phyloP scores from a whole-genome alignment of 305 asterid genomes.

The Ilex paraguariensis region DNA sequence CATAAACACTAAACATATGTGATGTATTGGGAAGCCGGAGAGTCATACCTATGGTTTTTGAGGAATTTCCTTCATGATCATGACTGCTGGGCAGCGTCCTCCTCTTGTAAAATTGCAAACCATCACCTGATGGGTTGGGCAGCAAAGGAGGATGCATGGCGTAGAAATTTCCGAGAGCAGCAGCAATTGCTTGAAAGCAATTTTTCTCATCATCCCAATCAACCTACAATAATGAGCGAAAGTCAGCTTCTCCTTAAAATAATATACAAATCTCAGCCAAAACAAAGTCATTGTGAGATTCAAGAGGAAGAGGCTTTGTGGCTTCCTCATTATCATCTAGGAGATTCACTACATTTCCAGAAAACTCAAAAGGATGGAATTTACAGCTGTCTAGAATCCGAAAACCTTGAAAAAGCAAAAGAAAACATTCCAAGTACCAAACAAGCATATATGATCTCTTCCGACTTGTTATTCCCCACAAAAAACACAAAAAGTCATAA shows the following conservation, averaged over 20 bases:
- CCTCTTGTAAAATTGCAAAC: slow-evolving; percentile 63
- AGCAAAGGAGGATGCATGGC: slow-evolving; percentile 93
- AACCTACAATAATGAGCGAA: slow-evolving; percentile 40
- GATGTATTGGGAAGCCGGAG: slow-evolving; percentile 1
- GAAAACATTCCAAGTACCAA: too few species aligned
- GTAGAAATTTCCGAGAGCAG: slow-evolving; percentile 85
- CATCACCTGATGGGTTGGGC: slow-evolving; percentile 85
- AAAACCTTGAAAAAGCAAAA: too few species aligned
- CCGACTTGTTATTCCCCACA: too few species aligned
- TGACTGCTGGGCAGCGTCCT: slow-evolving; percentile 31
- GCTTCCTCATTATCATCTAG: not conserved
- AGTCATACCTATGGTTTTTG: slow-evolving; percentile 40
- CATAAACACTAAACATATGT: too few species aligned
- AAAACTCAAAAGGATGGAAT: too few species aligned
- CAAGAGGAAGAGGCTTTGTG: not conserved
- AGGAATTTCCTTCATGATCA: slow-evolving; percentile 28
- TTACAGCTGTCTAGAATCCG: too few species aligned
- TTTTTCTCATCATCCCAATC: slow-evolving; percentile 82
- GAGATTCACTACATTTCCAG: too few species aligned
- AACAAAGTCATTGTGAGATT: slow-evolving; percentile 3
- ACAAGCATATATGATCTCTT: too few species aligned
- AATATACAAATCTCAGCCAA: slow-evolving; percentile 8
- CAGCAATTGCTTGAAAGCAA: slow-evolving; percentile 93
- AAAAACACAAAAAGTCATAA: too few species aligned
- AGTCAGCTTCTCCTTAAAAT: slow-evolving; percentile 1